Evolutionary conservation across 2,329 filamentous ascomycete genomes (phyloP).

Genomic region (Monilinia aucupariae): DNA sequence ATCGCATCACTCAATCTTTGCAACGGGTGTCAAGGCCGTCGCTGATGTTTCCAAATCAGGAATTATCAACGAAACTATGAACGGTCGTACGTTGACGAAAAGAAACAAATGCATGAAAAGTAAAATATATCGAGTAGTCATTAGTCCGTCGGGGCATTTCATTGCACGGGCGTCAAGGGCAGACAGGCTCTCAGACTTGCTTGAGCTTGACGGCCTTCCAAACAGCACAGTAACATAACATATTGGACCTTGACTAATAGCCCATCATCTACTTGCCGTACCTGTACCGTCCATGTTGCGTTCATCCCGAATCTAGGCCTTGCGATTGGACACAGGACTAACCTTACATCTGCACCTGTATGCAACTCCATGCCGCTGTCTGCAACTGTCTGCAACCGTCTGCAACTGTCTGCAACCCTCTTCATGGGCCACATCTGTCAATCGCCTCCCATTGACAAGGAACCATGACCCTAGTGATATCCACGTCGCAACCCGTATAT

Average conservation of each 20-base stretch:
- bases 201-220: too few species aligned
- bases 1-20: slow-evolving; percentile 14
- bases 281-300: neutral
- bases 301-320: neutral
- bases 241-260: neutral
- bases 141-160: slow-evolving; percentile 8
- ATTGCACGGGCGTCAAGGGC: neutral
- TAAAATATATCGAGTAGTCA: neutral
- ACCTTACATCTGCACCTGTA: neutral
- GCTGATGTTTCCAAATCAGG: slow-evolving; percentile 12
- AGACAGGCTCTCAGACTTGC: too few species aligned
- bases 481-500: neutral
- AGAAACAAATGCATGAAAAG: neutral
- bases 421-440: slow-evolving; percentile 7
- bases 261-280: neutral
- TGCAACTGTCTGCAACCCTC: neutral
- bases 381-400: neutral
- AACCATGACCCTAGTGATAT: neutral
- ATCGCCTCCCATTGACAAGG: neutral
- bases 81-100: slow-evolving; percentile 1
- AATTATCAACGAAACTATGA: slow-evolving; percentile 10
- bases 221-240: too few species aligned
- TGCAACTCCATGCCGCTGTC: too few species aligned
- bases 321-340: slow-evolving; percentile 1
- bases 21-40: slow-evolving; percentile 17